A percentile compares a stretch with the other conserved stretches of the same genome.
phyloP scores from a whole-genome alignment of 495 filamentous ascomycete genomes.

The Apodospora peruviana region DNA sequence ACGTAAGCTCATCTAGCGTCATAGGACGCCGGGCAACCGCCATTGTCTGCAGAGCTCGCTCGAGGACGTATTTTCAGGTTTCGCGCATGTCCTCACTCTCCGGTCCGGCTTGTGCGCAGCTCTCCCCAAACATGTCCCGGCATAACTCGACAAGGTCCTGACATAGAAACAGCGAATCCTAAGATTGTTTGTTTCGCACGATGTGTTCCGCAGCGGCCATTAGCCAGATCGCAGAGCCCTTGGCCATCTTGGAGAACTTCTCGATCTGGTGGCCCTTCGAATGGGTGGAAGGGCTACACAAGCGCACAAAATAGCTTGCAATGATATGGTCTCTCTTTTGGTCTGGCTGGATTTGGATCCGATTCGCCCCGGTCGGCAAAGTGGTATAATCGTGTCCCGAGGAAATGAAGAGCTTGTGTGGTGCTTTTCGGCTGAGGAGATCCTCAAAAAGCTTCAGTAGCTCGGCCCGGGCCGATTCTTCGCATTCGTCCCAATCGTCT shows the following conservation, averaged over 20 bases:
- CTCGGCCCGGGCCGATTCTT: not conserved
- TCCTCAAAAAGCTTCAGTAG: constrained; percentile 2
- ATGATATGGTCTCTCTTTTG: not conserved
- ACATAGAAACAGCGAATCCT: too few species aligned
- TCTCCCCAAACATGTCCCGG: not conserved
- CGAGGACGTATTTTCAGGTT: too few species aligned
- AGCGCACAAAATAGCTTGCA: not conserved
- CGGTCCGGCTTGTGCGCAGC: too few species aligned
- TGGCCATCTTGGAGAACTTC: not conserved
- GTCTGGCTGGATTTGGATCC: not conserved
- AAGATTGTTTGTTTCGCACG: too few species aligned
- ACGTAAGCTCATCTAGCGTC: constrained; percentile 2
- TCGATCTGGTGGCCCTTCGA: not conserved
- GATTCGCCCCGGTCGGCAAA: not conserved
- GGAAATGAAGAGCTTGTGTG: constrained; percentile 2
- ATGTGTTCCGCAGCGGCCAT: constrained; percentile 1
- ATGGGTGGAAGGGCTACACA: not conserved
- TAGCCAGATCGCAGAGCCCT: constrained; percentile 11
- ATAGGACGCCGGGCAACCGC: constrained; percentile 4
- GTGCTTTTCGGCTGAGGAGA: not conserved
- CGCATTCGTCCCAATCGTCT: not conserved
- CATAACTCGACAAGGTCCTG: constrained; percentile 1
- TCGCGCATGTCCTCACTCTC: not conserved
- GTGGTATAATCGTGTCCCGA: constrained; percentile 1
- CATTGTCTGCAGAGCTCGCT: constrained; percentile 6